These are phyloP conservation scores for Fusarium humuli DNA, from an alignment of 2,329 filamentous ascomycete species.

Conservation along the genomic window DNA sequence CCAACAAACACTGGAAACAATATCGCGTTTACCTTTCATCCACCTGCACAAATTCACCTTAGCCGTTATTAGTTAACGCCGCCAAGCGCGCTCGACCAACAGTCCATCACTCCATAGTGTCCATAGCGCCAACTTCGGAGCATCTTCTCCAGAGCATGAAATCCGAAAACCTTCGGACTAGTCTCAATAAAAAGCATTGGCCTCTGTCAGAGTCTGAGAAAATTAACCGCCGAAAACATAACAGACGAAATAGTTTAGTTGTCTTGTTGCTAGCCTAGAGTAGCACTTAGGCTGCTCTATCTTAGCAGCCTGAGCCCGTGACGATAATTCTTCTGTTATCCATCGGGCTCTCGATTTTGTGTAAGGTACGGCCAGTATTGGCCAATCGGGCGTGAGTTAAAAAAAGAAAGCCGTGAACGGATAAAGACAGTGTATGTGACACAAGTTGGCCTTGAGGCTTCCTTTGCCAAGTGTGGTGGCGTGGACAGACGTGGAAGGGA, in stretches of 20 bases:
- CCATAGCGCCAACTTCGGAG: background rate
- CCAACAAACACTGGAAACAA: background rate
- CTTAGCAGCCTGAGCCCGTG: background rate
- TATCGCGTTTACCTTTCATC: background rate
- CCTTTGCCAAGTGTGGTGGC: background rate
- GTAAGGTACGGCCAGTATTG: background rate
- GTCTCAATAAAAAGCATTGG: background rate
- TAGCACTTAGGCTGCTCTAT: background rate
- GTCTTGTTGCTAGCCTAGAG: background rate
- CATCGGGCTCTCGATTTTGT: background rate
- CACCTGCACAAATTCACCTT: background rate
- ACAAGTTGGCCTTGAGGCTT: background rate
- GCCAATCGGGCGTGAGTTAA: rapidly evolving
- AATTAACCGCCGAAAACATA: background rate
- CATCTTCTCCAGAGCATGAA: background rate
- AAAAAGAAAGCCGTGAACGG: too few species aligned
- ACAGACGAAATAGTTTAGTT: background rate
- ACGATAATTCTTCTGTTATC: background rate
- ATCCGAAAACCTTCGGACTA: background rate
- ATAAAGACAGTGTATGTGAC: background rate
- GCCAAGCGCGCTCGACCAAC: background rate
- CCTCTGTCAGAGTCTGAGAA: background rate
- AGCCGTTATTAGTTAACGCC: background rate
- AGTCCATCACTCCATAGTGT: background rate
- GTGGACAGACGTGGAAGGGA: background rate